These are phyloP conservation scores for Phyllostachys edulis DNA, from an alignment of 176 grass and related monocot species.

Conservation along the genomic window DNA sequence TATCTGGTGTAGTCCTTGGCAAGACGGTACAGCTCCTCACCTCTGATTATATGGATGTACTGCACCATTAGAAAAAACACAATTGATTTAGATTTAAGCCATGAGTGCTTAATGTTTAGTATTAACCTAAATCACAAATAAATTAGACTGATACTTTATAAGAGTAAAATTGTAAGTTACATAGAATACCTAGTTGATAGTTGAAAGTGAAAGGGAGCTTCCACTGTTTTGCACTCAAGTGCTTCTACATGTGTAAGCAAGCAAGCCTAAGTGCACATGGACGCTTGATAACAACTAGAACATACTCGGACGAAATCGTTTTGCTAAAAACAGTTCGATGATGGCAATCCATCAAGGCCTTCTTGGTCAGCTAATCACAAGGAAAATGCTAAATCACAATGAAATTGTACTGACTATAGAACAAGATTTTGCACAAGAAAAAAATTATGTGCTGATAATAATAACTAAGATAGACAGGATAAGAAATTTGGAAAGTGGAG, in stretches of 20 bases:
- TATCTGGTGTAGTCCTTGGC: conserved; percentile 83
- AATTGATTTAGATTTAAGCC: conserved; percentile 26
- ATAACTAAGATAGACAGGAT: not conserved
- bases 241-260: not conserved
- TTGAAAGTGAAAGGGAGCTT: not conserved
- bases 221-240: not conserved
- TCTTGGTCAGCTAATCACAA: not conserved
- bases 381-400: not conserved
- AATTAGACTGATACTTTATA: not conserved
- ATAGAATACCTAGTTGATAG: not conserved
- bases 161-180: not conserved
- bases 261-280: not conserved
- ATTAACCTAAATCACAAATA: conserved; percentile 4
- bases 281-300: too few species aligned
- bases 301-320: not conserved
- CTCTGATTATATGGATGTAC: conserved; percentile 91
- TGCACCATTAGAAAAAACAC: conserved; percentile 40
- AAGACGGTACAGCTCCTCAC: conserved; percentile 74
- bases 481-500: not conserved
- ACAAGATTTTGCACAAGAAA: not conserved
- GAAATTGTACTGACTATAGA: not conserved
- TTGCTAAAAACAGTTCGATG: not conserved
- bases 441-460: not conserved
- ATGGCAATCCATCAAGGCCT: not conserved
- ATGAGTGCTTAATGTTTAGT: not conserved